Percentiles rank a stretch among this genome's conserved stretches.
Conservation (phyloP, 306 rosid species). For the Medicago arabica region DNA sequence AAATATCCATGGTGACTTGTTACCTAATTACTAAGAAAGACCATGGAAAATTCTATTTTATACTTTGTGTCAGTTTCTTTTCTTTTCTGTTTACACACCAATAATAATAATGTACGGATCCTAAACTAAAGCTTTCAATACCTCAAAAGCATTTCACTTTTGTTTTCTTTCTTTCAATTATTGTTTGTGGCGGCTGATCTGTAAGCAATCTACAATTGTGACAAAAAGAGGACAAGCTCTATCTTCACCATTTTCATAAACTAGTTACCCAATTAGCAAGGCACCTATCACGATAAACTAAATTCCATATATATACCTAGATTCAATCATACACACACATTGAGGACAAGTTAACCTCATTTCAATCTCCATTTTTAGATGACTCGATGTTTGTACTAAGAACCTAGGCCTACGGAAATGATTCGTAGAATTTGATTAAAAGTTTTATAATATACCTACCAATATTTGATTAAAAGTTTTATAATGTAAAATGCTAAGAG, state of each 20-base stretch:
- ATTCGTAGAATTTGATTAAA: too few relatives aligned
- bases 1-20: conserved; percentile 2
- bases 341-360: not conserved
- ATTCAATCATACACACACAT: conserved; percentile 13
- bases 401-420: too few relatives aligned
- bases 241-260: conserved; percentile 20
- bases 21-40: conserved; percentile 24
- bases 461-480: too few relatives aligned
- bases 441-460: too few relatives aligned
- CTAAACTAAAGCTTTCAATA: conserved; percentile 29
- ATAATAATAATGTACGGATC: conserved; percentile 20
- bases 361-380: not conserved
- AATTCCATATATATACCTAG: too few relatives aligned
- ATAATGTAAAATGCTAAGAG: too few relatives aligned
- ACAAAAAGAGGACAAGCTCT: conserved; percentile 17
- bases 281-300: too few relatives aligned
- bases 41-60: conserved; percentile 33
- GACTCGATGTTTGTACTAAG: not conserved
- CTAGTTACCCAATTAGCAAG: conserved; percentile 18
- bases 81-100: conserved; percentile 25
- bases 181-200: conserved; percentile 12
- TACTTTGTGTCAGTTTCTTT: not conserved
- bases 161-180: conserved; percentile 39
- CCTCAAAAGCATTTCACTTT: conserved; percentile 25
- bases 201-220: not conserved